Evolutionary conservation across 495 filamentous ascomycete species (phyloP), one percentile per base, ranked within the genome.

Genomic region (Neurospora tetrasperma): DNA sequence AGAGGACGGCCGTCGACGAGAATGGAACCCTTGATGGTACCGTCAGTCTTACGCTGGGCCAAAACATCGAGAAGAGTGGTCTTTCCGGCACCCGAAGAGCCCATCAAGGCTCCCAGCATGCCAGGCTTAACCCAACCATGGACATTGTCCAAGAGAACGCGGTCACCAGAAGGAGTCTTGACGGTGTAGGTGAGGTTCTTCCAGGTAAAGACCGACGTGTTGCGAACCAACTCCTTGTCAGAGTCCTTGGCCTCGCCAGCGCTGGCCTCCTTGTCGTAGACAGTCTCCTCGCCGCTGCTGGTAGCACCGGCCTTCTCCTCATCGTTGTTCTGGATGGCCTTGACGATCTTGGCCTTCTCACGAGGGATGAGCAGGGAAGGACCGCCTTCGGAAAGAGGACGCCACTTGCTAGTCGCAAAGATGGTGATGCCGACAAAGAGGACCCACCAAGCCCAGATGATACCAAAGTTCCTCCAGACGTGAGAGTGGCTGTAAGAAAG

Each of bases 391-490:
- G 78, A 71, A 35, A 84, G 81, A 40, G 89, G 88, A 1, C 85
- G 82, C 73, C 89, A 87, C 10, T 83, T 71, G 71, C 88, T 85
- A 12, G 87, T 83, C 27, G 85, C 87, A 69, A 91, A 69, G 69
- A 90, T 83, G 4, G 91, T 92, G 46, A 93, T 80, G 44, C 88
- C 72, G 70, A 94, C 86, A 73, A 92, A 93, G 5, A 92, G 80
- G 23, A 89, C 85, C 23, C 84, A 88, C 72, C 90, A 93, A 18
- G 87, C 89, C 62, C 92, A 85, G 71, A 93, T 73, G 43, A 94
- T 90, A 69, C 90, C 92, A 75, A 92, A 92, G 78, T 95, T 94
- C n/a, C 92, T 87, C 92, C 92, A 95, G 11, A 94, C 79, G 77
- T 95, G 88, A 39, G 78, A 75, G 6, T 88, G 86, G n/a, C 84